phyloP scores from a whole-genome alignment of 805 yeast genomes.

The Soucietia sequanensis region DNA sequence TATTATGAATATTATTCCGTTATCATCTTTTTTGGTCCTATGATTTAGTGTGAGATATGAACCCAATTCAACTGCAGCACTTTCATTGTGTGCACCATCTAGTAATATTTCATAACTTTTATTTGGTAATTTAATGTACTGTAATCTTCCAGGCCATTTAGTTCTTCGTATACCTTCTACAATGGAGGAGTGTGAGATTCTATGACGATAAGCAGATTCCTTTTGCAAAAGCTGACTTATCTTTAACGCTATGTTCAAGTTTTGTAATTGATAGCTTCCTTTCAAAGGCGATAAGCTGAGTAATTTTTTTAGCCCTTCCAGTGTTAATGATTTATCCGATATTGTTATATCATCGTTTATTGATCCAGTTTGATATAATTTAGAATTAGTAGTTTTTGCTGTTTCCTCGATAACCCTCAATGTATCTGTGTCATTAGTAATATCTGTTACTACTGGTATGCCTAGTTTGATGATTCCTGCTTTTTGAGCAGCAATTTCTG shows the following conservation, averaged over 20 bases:
- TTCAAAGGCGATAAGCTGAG: constrained; percentile 50
- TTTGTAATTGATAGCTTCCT: constrained; percentile 73
- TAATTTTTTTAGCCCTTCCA: not conserved
- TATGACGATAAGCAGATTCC: constrained; percentile 12
- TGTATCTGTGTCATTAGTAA: constrained; percentile 55
- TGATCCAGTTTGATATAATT: constrained; percentile 19
- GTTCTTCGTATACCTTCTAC: constrained; percentile 53
- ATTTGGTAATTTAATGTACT: constrained; percentile 29
- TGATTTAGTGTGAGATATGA: constrained; percentile 39
- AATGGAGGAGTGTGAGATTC: constrained; percentile 35
- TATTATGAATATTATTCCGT: constrained; percentile 55
- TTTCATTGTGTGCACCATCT: constrained; percentile 93
- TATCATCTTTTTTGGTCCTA: constrained; percentile 11
- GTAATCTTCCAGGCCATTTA: constrained; percentile 88
- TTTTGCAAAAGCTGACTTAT: constrained; percentile 42
- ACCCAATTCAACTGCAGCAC: constrained; percentile 75
- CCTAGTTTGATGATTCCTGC: constrained; percentile 77
- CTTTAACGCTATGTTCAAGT: constrained; percentile 65
- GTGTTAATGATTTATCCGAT: not conserved
- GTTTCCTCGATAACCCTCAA: constrained; percentile 42
- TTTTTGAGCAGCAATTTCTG: constrained; percentile 71
- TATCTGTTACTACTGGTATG: constrained; percentile 71
- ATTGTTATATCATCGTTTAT: not conserved
- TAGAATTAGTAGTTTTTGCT: constrained; percentile 32
- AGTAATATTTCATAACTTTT: constrained; percentile 42